Percentiles rank a stretch among this genome's conserved stretches.
Conservation (phyloP, 192 early-diverging fungal species). For the Umbelopsis ramanniana region DNA sequence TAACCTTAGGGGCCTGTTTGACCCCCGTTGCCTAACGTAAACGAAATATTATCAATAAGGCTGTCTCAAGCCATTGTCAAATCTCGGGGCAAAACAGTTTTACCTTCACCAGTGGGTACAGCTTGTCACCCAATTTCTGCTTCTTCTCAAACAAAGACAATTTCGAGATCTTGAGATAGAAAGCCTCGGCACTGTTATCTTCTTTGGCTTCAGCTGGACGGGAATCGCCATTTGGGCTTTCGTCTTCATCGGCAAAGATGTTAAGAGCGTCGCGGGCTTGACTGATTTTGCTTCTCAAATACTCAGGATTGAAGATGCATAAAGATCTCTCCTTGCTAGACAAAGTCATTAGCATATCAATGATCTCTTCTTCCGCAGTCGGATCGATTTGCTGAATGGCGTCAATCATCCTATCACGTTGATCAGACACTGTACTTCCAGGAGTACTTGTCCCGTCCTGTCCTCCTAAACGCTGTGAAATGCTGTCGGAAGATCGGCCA, state of each 20-base stretch:
- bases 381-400: conserved; percentile 30
- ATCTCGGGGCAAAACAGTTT: neutral
- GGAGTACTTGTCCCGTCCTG: neutral
- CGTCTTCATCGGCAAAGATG: conserved; percentile 28
- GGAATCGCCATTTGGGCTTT: neutral
- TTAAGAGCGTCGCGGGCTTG: conserved; percentile 40
- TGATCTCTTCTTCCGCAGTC: conserved; percentile 28
- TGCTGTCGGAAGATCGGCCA: neutral
- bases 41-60: neutral
- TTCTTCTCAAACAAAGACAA: conserved; percentile 35
- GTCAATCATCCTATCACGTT: conserved; percentile 38
- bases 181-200: conserved; percentile 6
- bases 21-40: conserved; percentile 35
- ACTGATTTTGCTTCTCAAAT: conserved; percentile 33
- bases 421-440: conserved; percentile 1
- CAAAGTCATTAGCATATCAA: conserved; percentile 43
- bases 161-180: neutral
- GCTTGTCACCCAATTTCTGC: conserved; percentile 43
- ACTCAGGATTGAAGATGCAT: conserved; percentile 44
- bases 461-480: neutral
- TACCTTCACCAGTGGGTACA: conserved; percentile 52
- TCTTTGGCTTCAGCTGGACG: neutral
- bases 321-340: conserved; percentile 38
- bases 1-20: conserved; percentile 44
- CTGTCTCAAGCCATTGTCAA: neutral